Evolutionary conservation across 2,329 filamentous ascomycete genomes (phyloP).

Genomic region (Monosporascus sp.): DNA sequence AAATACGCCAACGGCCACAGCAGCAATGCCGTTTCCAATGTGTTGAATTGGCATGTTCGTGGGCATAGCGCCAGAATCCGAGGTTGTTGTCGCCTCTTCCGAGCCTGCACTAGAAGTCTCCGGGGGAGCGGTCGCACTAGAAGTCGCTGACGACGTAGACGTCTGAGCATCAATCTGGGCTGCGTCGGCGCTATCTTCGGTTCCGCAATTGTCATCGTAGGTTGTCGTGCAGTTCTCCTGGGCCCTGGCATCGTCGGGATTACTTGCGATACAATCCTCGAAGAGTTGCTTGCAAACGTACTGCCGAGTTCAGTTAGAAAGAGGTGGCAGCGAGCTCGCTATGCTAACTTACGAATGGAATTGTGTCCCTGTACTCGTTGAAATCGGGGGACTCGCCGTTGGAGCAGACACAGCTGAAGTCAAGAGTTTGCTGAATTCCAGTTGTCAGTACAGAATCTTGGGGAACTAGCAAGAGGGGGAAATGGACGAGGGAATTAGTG

Average conservation of each 20-base stretch:
- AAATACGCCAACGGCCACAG: constrained; percentile 45
- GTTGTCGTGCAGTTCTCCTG: constrained; percentile 44
- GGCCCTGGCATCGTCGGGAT: constrained; percentile 34
- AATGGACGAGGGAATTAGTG: not conserved
- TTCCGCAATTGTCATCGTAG: constrained; percentile 44
- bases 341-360: constrained; percentile 28
- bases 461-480: not conserved
- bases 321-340: not conserved
- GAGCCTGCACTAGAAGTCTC: constrained; percentile 13
- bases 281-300: constrained; percentile 48
- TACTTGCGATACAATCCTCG: constrained; percentile 38
- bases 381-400: constrained; percentile 46
- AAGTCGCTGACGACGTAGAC: constrained; percentile 22
- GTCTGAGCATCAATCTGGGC: constrained; percentile 20
- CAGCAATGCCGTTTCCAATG: constrained; percentile 40
- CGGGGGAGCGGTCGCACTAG: constrained; percentile 18
- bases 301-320: constrained; percentile 18
- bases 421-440: constrained; percentile 32
- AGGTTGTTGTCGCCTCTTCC: constrained; percentile 13
- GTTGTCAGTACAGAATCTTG: constrained; percentile 6
- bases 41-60: constrained; percentile 21
- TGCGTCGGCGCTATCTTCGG: constrained; percentile 32
- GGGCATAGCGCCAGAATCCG: constrained; percentile 19
- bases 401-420: constrained; percentile 44
- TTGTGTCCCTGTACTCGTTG: constrained; percentile 47